Conservation (phyloP, 2,329 filamentous ascomycete genomes). For the Fusarium zealandicum region DNA sequence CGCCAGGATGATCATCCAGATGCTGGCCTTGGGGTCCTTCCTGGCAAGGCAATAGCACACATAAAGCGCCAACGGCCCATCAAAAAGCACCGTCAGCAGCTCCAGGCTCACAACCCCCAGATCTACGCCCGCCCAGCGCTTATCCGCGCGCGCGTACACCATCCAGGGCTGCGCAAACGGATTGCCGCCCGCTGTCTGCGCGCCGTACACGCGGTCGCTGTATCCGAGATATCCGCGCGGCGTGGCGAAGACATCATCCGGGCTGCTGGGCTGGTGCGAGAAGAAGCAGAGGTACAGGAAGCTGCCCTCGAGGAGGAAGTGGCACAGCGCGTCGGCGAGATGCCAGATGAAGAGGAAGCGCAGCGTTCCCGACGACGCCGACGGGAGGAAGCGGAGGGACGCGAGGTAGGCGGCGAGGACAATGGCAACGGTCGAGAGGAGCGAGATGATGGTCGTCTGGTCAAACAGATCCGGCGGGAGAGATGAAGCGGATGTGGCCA, state of each 20-base stretch:
- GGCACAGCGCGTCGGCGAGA: conserved; percentile 88
- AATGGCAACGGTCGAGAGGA: conserved; percentile 62
- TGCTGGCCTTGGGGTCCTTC: conserved; percentile 61
- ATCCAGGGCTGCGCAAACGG: conserved; percentile 70
- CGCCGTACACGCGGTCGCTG: conserved; percentile 58
- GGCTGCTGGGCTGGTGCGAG: conserved; percentile 53
- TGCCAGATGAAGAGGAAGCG: conserved; percentile 94
- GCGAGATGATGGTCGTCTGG: conserved; percentile 64
- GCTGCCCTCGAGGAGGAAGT: conserved; percentile 88
- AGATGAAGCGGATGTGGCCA: conserved; percentile 34
- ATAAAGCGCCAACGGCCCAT: conserved; percentile 65
- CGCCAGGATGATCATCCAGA: conserved; percentile 70
- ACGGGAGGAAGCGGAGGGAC: conserved; percentile 57
- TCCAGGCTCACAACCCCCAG: conserved; percentile 69
- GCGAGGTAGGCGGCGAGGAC: conserved; percentile 56
- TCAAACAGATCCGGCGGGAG: conserved; percentile 67
- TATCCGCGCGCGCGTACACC: conserved; percentile 71
- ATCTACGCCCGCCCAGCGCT: conserved; percentile 69
- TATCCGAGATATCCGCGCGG: conserved; percentile 61
- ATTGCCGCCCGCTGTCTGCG: conserved; percentile 62
- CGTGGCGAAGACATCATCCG: conserved; percentile 52
- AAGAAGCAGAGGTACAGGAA: conserved; percentile 97
- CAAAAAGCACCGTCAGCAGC: conserved; percentile 69
- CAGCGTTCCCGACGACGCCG: conserved; percentile 59
- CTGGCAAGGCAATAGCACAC: conserved; percentile 67